Evolutionary conservation across 164 flowering plant species (phyloP).

Genomic region (Magnolia sinica): DNA sequence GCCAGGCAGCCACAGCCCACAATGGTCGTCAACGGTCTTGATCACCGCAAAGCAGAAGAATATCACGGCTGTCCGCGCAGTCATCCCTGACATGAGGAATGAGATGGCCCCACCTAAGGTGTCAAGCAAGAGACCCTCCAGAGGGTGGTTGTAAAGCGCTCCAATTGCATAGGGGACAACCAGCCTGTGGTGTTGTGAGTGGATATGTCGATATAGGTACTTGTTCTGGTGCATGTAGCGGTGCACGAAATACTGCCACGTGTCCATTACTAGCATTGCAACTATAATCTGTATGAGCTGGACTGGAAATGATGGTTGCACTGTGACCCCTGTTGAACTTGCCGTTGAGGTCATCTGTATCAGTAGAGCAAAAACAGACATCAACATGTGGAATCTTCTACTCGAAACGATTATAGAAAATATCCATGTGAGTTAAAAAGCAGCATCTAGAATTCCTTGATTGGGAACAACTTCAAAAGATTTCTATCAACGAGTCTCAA

Average conservation of each 20-base stretch:
- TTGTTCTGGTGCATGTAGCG: constrained; percentile 85
- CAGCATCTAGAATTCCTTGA: too few relatives aligned
- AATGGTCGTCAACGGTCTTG: constrained; percentile 84
- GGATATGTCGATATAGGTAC: constrained; percentile 65
- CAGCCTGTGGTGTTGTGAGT: constrained; percentile 76
- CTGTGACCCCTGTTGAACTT: constrained; percentile 29
- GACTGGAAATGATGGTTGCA: constrained; percentile 48
- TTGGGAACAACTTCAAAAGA: too few relatives aligned
- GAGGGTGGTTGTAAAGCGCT: constrained; percentile 80
- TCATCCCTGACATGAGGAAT: constrained; percentile 74
- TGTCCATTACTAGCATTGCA: constrained; percentile 78
- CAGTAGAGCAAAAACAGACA: constrained; percentile 1
- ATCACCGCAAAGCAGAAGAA: constrained; percentile 78
- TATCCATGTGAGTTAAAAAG: too few relatives aligned
- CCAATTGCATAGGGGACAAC: constrained; percentile 83
- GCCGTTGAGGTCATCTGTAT: constrained; percentile 51
- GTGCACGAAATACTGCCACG: constrained; percentile 87
- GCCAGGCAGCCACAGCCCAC: constrained; percentile 85
- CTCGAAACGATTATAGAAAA: too few relatives aligned
- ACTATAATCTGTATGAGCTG: constrained; percentile 47
- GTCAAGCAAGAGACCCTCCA: constrained; percentile 80
- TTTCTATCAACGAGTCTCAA: too few relatives aligned
- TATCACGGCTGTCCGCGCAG: constrained; percentile 59
- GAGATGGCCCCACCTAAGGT: constrained; percentile 80
- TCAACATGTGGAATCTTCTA: not conserved